These are phyloP conservation scores for Penicillium mononematosum DNA, from an alignment of 495 filamentous ascomycete species.

Conservation along the genomic window DNA sequence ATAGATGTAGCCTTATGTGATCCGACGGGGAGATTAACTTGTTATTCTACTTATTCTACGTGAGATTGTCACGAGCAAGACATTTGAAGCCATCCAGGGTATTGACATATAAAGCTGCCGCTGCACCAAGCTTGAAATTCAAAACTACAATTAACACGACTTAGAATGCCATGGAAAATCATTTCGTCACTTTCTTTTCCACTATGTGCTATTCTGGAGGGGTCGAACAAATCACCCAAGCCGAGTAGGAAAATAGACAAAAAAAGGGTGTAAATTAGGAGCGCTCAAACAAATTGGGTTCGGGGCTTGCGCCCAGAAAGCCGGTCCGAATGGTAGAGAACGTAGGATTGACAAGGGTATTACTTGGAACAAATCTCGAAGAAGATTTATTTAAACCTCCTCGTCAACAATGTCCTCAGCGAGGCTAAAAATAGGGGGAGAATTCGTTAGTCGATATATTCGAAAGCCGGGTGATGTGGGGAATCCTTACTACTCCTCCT, in stretches of 20 bases:
- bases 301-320: slow-evolving; percentile 28
- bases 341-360: slow-evolving; percentile 46
- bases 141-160: neutral
- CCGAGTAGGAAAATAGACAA: slow-evolving; percentile 43
- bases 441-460: slow-evolving; percentile 16
- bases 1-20: neutral
- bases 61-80: neutral
- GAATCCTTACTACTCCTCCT: slow-evolving; percentile 62
- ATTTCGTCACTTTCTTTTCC: slow-evolving; percentile 38
- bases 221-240: slow-evolving; percentile 25
- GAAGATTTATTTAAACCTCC: slow-evolving; percentile 40
- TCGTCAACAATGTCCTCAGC: slow-evolving; percentile 45
- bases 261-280: slow-evolving; percentile 38
- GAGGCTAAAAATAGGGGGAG: slow-evolving; percentile 16
- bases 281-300: slow-evolving; percentile 46
- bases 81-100: neutral
- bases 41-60: neutral
- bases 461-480: neutral
- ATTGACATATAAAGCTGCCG: neutral
- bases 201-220: slow-evolving; percentile 45
- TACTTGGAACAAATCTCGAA: slow-evolving; percentile 42
- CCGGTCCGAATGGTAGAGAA: slow-evolving; percentile 34
- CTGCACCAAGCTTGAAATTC: neutral
- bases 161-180: neutral
- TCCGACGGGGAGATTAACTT: neutral